Percentiles rank a stretch among this genome's conserved stretches.
phyloP scores from a whole-genome alignment of 1,139 yeast species.

The Suhomyces bribrorum region DNA sequence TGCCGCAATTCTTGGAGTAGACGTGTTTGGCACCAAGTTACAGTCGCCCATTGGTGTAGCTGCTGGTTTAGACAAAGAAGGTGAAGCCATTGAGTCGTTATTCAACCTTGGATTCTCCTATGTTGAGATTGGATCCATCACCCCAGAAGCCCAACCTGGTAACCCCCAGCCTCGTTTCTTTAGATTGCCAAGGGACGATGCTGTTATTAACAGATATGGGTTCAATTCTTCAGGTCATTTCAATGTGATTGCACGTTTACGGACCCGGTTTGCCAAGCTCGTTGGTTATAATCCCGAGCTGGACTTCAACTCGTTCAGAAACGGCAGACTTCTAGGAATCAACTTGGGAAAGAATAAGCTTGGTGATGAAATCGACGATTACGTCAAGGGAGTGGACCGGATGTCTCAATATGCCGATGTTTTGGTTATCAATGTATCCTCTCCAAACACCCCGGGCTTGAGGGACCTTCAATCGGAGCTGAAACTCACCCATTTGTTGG shows the following conservation, averaged over 20 bases:
- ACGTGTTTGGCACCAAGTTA: conserved; percentile 64
- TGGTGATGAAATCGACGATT: conserved; percentile 88
- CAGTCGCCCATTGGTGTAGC: conserved; percentile 88
- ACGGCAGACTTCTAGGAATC: conserved; percentile 70
- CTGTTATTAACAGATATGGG: conserved; percentile 92
- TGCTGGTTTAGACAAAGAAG: conserved; percentile 95
- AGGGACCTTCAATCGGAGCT: conserved; percentile 81
- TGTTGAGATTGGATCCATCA: conserved; percentile 90
- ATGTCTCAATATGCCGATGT: conserved; percentile 88
- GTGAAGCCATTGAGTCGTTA: conserved; percentile 86
- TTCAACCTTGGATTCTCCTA: conserved; percentile 81
- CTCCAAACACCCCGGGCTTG: conserved; percentile 95
- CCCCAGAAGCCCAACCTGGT: conserved; percentile 93
- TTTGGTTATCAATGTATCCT: conserved; percentile 86
- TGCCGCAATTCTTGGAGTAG: conserved; percentile 55
- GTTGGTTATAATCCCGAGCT: conserved; percentile 32
- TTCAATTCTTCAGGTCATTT: conserved; percentile 91
- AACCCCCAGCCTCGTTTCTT: conserved; percentile 90
- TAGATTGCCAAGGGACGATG: conserved; percentile 80
- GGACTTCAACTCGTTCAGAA: conserved; percentile 56
- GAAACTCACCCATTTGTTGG: conserved; percentile 65
- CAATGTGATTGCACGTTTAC: conserved; percentile 64
- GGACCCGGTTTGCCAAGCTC: conserved; percentile 55
- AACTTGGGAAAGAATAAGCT: conserved; percentile 90
- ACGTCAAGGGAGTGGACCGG: conserved; percentile 76